Evolutionary conservation across 2,329 filamentous ascomycete species (phyloP).

Genomic region (Ophiostoma quercus): DNA sequence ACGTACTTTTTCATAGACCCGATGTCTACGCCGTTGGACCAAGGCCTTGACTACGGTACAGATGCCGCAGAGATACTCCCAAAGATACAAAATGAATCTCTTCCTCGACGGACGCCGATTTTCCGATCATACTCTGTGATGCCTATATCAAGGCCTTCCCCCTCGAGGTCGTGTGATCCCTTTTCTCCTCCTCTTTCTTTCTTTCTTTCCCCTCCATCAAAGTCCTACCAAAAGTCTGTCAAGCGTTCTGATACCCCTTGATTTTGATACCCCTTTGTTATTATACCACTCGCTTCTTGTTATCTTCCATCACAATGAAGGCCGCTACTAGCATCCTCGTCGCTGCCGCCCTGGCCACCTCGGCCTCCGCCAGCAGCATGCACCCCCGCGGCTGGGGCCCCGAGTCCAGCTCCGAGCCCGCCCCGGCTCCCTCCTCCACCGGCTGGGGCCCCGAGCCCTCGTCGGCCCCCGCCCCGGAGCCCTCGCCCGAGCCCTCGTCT

Average conservation of each 20-base stretch:
- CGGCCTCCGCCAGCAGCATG: background rate
- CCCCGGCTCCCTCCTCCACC: background rate
- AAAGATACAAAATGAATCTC: too few species aligned
- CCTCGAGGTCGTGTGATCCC: background rate
- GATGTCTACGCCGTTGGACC: too few species aligned
- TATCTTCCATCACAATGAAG: constrained; percentile 1
- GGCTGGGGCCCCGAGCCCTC: background rate
- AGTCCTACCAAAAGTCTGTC: background rate
- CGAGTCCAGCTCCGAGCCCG: background rate
- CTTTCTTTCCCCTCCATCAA: background rate
- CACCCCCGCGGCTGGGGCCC: background rate
- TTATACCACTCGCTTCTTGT: constrained; percentile 30
- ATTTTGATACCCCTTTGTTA: background rate
- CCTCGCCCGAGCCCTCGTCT: background rate
- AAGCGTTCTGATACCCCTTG: background rate
- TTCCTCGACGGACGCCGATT: background rate
- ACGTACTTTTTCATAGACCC: too few species aligned
- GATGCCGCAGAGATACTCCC: too few species aligned
- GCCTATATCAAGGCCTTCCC: background rate
- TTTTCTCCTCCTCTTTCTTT: background rate
- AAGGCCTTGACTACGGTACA: too few species aligned
- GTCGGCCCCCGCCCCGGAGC: background rate
- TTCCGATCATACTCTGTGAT: background rate
- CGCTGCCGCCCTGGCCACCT: background rate
- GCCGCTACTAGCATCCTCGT: background rate